Base-by-base conservation (phyloP, 805 yeast species). In the Lipomyces yamadae region DNA sequence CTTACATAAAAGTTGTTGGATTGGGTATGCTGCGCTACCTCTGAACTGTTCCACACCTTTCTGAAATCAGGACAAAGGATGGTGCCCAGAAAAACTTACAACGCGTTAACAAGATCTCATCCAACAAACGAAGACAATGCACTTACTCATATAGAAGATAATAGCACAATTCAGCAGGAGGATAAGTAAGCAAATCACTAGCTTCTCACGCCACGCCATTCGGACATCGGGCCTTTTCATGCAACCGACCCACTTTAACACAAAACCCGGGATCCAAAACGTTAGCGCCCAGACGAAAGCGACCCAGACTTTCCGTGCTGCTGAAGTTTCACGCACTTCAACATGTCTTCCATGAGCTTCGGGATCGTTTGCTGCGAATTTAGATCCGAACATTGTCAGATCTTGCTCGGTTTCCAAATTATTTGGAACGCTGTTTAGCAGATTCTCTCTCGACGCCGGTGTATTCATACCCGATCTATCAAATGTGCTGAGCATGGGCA, bases 171-270 rank as follows among this genome's bases (percentile, higher is more conserved):
- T 80, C 56, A 80, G 61, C 24, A 80, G 67, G 34, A 74, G 63
- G 37, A 80, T 80, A 29, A 80, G 50, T 34, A 73, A 69, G 63
- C 79, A 80, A 34, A 80, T 76, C 1, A 74, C 77, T 2, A 80
- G 39, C 67, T 80, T 80, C 62, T 80, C 82, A 48, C 82, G 73
- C 82, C 82, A 80, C 2, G 82, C 82, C 71, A 79, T 73, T 4
- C 82, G 74, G 32, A 80, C 80, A 35, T 80, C 82, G 3, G 76
- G 74, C 8, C 82, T 74, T 58, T 75, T 75, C 82, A 80, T 80
- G 18, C 80, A 72, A 8, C 80, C 79, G 15, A 78, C 42, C 63
- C 71, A 76, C 61, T 68, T 70, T 42, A 80, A 69, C 10, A 76
- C 24, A 2, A 79, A 78, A 33, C 78, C 74, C 0, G 82, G 82